These are phyloP conservation scores for California macrophylla DNA, from an alignment of 441 rosid genomes.

Conservation along the genomic window DNA sequence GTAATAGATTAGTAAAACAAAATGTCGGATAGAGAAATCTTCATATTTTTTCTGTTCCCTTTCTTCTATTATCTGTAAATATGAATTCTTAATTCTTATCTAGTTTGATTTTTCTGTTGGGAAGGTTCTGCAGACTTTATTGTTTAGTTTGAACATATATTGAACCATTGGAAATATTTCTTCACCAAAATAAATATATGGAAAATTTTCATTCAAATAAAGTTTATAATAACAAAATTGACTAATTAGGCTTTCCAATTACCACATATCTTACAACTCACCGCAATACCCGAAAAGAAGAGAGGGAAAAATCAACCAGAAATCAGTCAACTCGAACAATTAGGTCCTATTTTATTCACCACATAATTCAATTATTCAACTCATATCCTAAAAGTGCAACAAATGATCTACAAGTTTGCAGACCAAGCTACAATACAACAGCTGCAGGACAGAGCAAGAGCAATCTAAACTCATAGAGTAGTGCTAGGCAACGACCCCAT, in stretches of 20 bases:
- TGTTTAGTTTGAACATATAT: too few relatives aligned
- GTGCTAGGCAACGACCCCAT: conserved; percentile 74
- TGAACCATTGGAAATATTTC: too few relatives aligned
- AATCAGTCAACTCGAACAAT: conserved; percentile 12
- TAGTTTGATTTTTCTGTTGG: not conserved
- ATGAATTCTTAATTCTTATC: not conserved
- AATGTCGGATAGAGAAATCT: conserved; percentile 1
- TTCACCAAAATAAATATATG: not conserved
- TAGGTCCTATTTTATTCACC: conserved; percentile 2
- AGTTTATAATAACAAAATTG: not conserved
- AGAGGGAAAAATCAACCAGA: not conserved
- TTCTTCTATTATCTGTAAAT: not conserved
- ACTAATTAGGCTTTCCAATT: not conserved
- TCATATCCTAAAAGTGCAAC: conserved; percentile 8
- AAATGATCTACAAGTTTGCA: conserved; percentile 7
- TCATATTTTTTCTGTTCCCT: not conserved
- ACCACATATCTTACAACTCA: not conserved
- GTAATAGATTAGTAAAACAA: conserved; percentile 16
- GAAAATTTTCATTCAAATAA: not conserved
- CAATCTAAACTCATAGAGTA: conserved; percentile 27
- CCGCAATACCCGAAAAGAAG: not conserved
- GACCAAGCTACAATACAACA: conserved; percentile 20
- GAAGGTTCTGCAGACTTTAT: too few relatives aligned
- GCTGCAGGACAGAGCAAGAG: conserved; percentile 8
- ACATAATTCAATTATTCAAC: conserved; percentile 5